Conservation (phyloP, 2,329 filamentous ascomycete genomes). For the Rosellinia necatrix region DNA sequence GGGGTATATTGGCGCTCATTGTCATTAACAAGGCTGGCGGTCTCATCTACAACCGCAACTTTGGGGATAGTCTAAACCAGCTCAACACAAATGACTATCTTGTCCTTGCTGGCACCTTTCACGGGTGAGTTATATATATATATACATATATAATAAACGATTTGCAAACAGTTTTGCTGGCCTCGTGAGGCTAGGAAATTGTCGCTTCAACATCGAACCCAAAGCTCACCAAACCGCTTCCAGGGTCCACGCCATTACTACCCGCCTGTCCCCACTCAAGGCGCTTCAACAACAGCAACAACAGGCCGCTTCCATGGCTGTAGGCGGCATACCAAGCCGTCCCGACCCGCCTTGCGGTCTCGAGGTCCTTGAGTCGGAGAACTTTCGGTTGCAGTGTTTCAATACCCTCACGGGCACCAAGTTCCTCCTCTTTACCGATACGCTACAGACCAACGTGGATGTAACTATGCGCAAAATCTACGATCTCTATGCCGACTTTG, state of each 20-base stretch:
- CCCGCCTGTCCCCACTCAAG: constrained; percentile 63
- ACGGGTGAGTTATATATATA: constrained; percentile 75
- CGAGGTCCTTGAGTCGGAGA: constrained; percentile 90
- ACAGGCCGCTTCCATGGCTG: constrained; percentile 29
- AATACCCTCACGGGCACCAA: constrained; percentile 93
- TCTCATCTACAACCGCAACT: constrained; percentile 93
- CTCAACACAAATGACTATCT: constrained; percentile 96
- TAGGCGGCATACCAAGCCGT: constrained; percentile 48
- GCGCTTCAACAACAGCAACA: constrained; percentile 42
- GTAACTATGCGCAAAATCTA: constrained; percentile 83
- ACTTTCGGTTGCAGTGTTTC: constrained; percentile 96
- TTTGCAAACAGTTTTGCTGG: too few species aligned
- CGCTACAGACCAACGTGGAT: constrained; percentile 84
- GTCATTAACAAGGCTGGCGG: constrained; percentile 99
- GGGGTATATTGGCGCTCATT: constrained; percentile 93
- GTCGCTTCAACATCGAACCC: constrained; percentile 2
- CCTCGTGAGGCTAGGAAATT: not conserved
- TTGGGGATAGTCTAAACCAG: constrained; percentile 83
- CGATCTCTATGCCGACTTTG: constrained; percentile 93
- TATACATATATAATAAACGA: too few species aligned
- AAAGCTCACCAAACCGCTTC: constrained; percentile 21
- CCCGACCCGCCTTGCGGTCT: constrained; percentile 75
- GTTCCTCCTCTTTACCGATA: constrained; percentile 93
- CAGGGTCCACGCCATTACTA: constrained; percentile 72
- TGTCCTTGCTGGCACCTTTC: constrained; percentile 94